phyloP scores from a whole-genome alignment of 2,329 filamentous ascomycete genomes.

The Penicillium hordei region DNA sequence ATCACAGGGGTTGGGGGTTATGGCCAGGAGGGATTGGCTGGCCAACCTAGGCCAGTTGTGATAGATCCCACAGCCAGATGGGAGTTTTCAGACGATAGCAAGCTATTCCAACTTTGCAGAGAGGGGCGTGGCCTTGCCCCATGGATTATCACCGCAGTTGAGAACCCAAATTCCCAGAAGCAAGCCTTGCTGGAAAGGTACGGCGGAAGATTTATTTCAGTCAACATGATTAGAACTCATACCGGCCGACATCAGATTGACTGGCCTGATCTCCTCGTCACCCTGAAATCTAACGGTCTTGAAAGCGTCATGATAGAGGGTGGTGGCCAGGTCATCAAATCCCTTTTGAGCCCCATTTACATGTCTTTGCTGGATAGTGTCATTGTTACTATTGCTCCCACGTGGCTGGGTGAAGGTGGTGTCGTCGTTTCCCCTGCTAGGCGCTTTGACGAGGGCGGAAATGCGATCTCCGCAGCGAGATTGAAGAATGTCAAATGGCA shows the following conservation, averaged over 20 bases:
- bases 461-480: conserved; percentile 61
- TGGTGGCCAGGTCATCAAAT: conserved; percentile 77
- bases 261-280: conserved; percentile 63
- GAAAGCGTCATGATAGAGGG: conserved; percentile 88
- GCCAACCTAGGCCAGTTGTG: conserved; percentile 76
- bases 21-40: conserved; percentile 47
- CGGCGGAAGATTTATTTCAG: conserved; percentile 34
- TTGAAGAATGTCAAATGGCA: conserved; percentile 66
- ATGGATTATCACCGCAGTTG: conserved; percentile 58
- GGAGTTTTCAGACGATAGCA: conserved; percentile 59
- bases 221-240: conserved; percentile 19
- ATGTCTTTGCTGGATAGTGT: conserved; percentile 66
- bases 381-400: conserved; percentile 84
- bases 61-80: conserved; percentile 75
- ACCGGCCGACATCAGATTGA: conserved; percentile 31
- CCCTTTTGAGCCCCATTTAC: conserved; percentile 61
- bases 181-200: conserved; percentile 27
- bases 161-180: conserved; percentile 15
- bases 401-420: conserved; percentile 78
- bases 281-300: conserved; percentile 59
- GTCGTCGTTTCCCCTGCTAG: conserved; percentile 72
- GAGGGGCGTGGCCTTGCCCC: conserved; percentile 68
- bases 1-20: conserved; percentile 59
- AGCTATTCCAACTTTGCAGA: conserved; percentile 63
- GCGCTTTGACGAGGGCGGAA: conserved; percentile 49